Evolutionary conservation across 2,329 filamentous ascomycete species (phyloP), one percentile per base, ranked within the genome.

Genomic region (Cladosporium sp.): DNA sequence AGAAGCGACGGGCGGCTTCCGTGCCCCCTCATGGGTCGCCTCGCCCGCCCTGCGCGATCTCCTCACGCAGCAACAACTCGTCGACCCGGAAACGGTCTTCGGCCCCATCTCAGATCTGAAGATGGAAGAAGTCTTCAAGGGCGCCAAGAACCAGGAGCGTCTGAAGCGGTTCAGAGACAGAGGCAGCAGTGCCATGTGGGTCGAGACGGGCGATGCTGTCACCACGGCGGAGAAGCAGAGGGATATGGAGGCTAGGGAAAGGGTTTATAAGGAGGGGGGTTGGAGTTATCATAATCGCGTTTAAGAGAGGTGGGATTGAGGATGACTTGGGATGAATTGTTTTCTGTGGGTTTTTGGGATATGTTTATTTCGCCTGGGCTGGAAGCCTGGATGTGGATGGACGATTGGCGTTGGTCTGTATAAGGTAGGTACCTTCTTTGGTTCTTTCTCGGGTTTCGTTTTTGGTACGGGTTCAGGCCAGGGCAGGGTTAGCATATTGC

Each of bases 121-220:
- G 63, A 93, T 99, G 85, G 95, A 99, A 63, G 91, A 97, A 66
- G 90, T 96, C 27, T 99, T 99, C 71, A 86, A 80, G 70, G 65
- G 60, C 32, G 61, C 59, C 37, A 89, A 90, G 68, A 91, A 87
- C 69, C 90, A 90, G 68, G 89, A 92, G 50, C 77, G 86, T 57
- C 83, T 88, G 68, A 88, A 88, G 74, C 88, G 89, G 64, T 97
- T 96, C 77, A 83, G 95, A 15, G 85, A 88, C 45, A 81, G 93
- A 50, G 96, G 92, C 4, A 95, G 89, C 60, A 96, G 89, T 70
- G 95, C 95, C 30, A 95, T 96, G 72, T 99, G 93, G 93, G 81
- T 63, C 80, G 88, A 49, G 77, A 85, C 54, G 20, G 66, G 67
- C 3, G 95, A 99, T 68, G 77, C 79, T 39, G 76, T 99, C 60